Percentiles rank a stretch among this genome's conserved stretches.
phyloP scores from a whole-genome alignment of 2,329 filamentous ascomycete genomes.

The Pseudogymnoascus sp. region DNA sequence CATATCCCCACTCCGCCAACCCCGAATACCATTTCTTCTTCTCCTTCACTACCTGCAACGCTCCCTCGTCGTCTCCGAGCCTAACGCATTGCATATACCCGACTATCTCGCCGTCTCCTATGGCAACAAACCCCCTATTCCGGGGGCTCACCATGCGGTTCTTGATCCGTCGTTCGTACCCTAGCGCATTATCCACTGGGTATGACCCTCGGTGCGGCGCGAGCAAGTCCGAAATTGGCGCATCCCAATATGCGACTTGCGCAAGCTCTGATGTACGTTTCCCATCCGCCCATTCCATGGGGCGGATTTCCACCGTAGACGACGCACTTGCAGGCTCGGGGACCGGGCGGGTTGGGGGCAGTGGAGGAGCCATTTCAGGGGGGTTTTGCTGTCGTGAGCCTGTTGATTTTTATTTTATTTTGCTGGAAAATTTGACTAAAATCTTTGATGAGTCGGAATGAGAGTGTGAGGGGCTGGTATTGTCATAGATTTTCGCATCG shows the following conservation, averaged over 20 bases:
- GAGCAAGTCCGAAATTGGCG: slow-evolving; percentile 15
- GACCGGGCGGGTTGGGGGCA: not conserved
- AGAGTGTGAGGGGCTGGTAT: not conserved
- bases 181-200: not conserved
- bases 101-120: slow-evolving; percentile 12
- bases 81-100: slow-evolving; percentile 18
- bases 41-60: slow-evolving; percentile 11
- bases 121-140: slow-evolving; percentile 17
- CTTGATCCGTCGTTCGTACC: slow-evolving; percentile 15
- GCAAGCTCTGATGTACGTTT: slow-evolving; percentile 11
- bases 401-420: not conserved
- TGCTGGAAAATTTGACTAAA: not conserved
- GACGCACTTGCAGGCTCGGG: not conserved
- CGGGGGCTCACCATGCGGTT: slow-evolving; percentile 15
- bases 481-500: not conserved
- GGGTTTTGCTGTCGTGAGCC: not conserved
- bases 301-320: not conserved
- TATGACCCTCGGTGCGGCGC: slow-evolving; percentile 15
- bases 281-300: not conserved
- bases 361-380: not conserved
- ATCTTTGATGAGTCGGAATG: not conserved
- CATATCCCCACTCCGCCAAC: slow-evolving; percentile 11
- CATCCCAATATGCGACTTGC: slow-evolving; percentile 17
- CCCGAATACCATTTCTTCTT: slow-evolving; percentile 11
- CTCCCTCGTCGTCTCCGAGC: slow-evolving; percentile 18